Evolutionary conservation across 345 rosid genomes (phyloP).

Genomic region (Eucalyptus shirleyi): DNA sequence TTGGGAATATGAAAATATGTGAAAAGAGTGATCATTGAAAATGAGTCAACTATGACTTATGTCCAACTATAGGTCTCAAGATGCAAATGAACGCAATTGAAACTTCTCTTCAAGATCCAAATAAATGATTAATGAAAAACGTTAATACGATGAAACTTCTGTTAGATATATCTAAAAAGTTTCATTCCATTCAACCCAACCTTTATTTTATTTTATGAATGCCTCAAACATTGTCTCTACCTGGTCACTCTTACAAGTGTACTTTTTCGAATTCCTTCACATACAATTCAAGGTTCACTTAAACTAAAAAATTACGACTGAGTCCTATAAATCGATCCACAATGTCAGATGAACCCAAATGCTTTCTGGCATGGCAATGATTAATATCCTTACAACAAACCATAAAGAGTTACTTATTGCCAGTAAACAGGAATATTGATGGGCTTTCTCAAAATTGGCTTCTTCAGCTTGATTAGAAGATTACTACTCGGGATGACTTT

Average conservation of each 20-base stretch:
- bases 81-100: neutral
- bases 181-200: neutral
- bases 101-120: neutral
- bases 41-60: neutral
- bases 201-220: neutral
- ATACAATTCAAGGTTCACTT: neutral
- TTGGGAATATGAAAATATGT: neutral
- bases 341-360: neutral
- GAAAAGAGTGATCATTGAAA: neutral
- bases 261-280: neutral
- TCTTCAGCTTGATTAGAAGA: neutral
- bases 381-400: neutral
- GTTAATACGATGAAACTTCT: neutral
- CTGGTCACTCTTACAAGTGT: neutral
- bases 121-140: accelerated
- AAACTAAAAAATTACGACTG: neutral
- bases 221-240: neutral
- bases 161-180: neutral
- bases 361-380: neutral
- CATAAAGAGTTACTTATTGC: neutral
- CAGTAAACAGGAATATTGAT: neutral
- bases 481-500: neutral
- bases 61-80: neutral
- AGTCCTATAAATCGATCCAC: neutral
- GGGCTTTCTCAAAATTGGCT: neutral